A percentile compares a stretch with the other conserved stretches of the same genome.
Evolutionary conservation across 179 eudicot genomes (phyloP).

Genomic region (Spinacia oleracea): DNA sequence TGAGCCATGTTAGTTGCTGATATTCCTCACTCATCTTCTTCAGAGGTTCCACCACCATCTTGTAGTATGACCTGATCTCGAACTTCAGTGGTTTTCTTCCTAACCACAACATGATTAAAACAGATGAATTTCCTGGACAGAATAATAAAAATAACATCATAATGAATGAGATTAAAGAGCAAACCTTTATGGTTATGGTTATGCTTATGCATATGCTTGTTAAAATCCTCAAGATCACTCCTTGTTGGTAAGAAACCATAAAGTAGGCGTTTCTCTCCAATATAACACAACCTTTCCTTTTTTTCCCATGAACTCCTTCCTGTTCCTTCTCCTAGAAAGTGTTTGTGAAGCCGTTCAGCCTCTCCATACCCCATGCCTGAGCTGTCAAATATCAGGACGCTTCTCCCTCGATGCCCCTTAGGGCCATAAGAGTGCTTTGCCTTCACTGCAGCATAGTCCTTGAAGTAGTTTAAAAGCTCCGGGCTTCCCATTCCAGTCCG

Average conservation of each 20-base stretch:
- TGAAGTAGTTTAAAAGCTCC: constrained; percentile 73
- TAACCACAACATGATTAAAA: constrained; percentile 29
- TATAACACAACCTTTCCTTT: constrained; percentile 36
- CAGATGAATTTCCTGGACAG: neutral
- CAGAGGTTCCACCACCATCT: constrained; percentile 59
- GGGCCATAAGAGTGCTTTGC: constrained; percentile 85
- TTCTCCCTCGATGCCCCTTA: constrained; percentile 75
- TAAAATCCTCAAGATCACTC: constrained; percentile 60
- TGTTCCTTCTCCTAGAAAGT: constrained; percentile 50
- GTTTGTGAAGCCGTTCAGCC: constrained; percentile 69
- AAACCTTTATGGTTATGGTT: too few species aligned
- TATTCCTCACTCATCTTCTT: constrained; percentile 80
- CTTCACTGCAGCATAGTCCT: constrained; percentile 50
- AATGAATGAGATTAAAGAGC: neutral
- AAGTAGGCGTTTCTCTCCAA: constrained; percentile 71
- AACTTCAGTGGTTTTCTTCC: constrained; percentile 68
- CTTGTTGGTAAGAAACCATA: constrained; percentile 74
- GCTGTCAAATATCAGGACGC: constrained; percentile 68
- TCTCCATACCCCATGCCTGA: constrained; percentile 66
- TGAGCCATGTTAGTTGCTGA: constrained; percentile 57
- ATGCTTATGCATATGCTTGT: constrained; percentile 63
- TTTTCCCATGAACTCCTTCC: constrained; percentile 67
- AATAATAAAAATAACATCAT: neutral
- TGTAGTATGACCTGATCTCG: constrained; percentile 68
- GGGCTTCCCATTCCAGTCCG: constrained; percentile 90